A percentile compares a stretch with the other conserved stretches of the same genome.
These are phyloP conservation scores for Pseudocercospora fijiensis DNA, from an alignment of 2,329 filamentous ascomycete species.

Conservation along the genomic window DNA sequence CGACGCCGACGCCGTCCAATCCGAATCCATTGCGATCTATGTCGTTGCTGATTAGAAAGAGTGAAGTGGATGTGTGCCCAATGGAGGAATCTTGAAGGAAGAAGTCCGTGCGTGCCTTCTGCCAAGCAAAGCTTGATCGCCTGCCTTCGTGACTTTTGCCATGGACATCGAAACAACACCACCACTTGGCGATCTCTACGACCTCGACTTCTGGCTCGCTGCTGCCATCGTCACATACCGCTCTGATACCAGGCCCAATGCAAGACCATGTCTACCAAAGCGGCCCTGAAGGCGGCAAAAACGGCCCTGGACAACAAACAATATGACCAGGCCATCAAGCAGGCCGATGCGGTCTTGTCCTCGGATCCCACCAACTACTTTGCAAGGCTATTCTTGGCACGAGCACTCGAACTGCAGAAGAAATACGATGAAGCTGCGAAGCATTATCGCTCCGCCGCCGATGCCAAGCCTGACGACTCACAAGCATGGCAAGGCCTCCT, in stretches of 20 bases:
- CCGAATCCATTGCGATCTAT: constrained; percentile 31
- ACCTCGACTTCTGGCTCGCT: not conserved
- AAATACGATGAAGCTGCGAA: constrained; percentile 70
- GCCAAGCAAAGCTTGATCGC: not conserved
- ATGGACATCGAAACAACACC: constrained; percentile 1
- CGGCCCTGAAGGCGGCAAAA: constrained; percentile 75
- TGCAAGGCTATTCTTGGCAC: constrained; percentile 83
- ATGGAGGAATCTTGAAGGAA: too few relatives aligned
- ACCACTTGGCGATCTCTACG: not conserved
- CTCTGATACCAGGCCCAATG: constrained; percentile 8
- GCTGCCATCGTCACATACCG: not conserved
- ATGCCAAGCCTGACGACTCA: constrained; percentile 70
- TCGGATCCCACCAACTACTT: constrained; percentile 79
- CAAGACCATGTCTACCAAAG: constrained; percentile 43
- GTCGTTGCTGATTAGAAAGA: not conserved
- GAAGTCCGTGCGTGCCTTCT: not conserved
- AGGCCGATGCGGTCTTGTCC: constrained; percentile 67
- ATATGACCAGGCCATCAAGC: constrained; percentile 70
- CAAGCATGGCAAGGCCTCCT: constrained; percentile 90
- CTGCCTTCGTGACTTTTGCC: constrained; percentile 2
- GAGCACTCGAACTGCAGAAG: constrained; percentile 75
- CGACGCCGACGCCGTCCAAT: constrained; percentile 44
- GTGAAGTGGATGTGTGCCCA: not conserved
- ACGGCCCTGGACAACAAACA: constrained; percentile 74
- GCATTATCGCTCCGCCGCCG: constrained; percentile 70